A percentile compares a stretch with the other conserved stretches of the same genome.
Evolutionary conservation across 495 filamentous ascomycete genomes (phyloP).

Genomic region (Neurospora sp.): DNA sequence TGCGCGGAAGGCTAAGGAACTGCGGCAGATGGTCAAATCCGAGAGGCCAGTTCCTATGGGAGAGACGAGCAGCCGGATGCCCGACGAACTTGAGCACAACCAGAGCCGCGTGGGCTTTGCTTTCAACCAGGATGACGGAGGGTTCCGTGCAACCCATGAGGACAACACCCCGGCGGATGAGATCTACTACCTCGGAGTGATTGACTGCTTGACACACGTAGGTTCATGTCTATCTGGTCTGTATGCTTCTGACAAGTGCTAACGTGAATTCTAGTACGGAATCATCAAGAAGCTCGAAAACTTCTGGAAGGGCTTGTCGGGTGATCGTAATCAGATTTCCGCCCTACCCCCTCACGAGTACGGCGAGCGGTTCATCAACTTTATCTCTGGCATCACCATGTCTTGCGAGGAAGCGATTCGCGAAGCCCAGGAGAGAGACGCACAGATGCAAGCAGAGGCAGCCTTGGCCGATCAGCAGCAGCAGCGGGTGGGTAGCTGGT

Average conservation of each 20-base stretch:
- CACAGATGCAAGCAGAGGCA: conserved; percentile 30
- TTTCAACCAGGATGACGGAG: conserved; percentile 92
- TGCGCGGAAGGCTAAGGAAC: conserved; percentile 80
- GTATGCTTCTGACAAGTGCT: conserved; percentile 12
- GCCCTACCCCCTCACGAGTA: conserved; percentile 88
- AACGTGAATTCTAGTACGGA: conserved; percentile 55
- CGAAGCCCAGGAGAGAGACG: conserved; percentile 43
- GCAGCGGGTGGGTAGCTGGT: conserved; percentile 20
- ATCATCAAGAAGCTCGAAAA: conserved; percentile 81
- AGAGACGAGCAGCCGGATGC: conserved; percentile 74
- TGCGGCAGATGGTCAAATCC: conserved; percentile 83
- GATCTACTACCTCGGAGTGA: conserved; percentile 96
- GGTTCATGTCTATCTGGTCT: conserved; percentile 23
- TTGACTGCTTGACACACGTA: conserved; percentile 94
- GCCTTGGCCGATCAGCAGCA: conserved; percentile 23
- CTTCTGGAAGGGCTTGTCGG: conserved; percentile 84
- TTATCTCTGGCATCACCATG: conserved; percentile 85
- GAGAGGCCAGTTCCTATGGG: conserved; percentile 89
- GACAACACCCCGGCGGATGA: conserved; percentile 76
- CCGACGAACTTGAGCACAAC: conserved; percentile 67
- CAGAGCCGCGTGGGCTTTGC: conserved; percentile 43
- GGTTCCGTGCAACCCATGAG: conserved; percentile 87
- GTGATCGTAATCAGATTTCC: conserved; percentile 76
- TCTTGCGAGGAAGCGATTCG: conserved; percentile 71
- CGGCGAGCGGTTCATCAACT: conserved; percentile 87